Evolutionary conservation across 257 asterid genomes (phyloP), one percentile per base, ranked within the genome.

Genomic region (Avicennia marina): DNA sequence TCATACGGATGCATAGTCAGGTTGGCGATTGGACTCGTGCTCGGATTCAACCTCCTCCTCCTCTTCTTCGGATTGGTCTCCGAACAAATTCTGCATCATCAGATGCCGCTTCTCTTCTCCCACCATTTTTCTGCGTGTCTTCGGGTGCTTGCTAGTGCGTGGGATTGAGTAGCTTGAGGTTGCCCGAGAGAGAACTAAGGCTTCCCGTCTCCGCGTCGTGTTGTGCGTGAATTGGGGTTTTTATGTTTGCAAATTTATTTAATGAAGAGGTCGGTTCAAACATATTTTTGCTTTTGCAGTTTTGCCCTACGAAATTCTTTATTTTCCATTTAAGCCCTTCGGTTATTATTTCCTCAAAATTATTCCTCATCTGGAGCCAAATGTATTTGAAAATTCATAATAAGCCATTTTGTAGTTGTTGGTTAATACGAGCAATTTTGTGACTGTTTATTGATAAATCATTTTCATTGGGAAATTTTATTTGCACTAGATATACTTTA

Each of bases 61-160:
- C 65, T 85, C 90, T 70, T 82, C 94, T 68, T 91, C 98, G 5
- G 98, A 89, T 66, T 91, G 98, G 62, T 93, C 98, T 11, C 98
- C 98, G 67, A 93, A 93, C 60, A 93, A 72, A 71, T 93, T 93
- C 74, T 89, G 98, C 95, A 93, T 93, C 98, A 93, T 93, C 73
- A 86, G 98, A 79, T 89, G 94, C 90, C 98, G 72, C 78, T 93
- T 93, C 81, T 84, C 94, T 70, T 89, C 98, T 7, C 95, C 98
- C 26, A 72, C 98, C 98, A 93, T 93, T 49, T 39, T 68, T 59
- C 21, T 21, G 66, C 56, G 50, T 29, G 44, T 10, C 1, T 25
- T 40, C 40, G 33, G 46, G 32, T 19, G 70, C 4, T 8, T 29
- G 13, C 41, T 2, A 5, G 2, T 5, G 13, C 3, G 41, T 36